Base-by-base conservation (phyloP, 495 filamentous ascomycete genomes). In the Penicillium antarcticum region DNA sequence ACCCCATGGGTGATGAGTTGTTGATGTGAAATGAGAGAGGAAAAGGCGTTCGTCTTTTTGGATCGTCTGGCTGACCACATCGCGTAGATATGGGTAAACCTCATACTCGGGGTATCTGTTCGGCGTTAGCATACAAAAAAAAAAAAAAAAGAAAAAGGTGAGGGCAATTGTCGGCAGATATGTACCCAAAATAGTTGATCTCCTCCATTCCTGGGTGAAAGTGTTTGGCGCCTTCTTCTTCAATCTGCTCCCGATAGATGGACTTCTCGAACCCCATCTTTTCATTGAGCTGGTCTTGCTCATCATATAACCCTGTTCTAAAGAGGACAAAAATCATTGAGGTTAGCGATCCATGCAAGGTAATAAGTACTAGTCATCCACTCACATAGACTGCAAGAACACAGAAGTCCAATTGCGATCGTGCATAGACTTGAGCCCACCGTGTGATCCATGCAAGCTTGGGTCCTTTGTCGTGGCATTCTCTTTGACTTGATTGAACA, bases 111-210 rank as follows among this genome's bases (percentile, higher is more conserved):
- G 42, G 26, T 54, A 60, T 5, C 59, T 62, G 34, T 1, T 8
- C 16, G 16, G 9, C 12, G 11, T 54, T 50, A 54, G 45, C 23
- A 31, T 31, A 3, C 5, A 2, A 10, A 19, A 38, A n/a, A 5
- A 11, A 29, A 57, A 16, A 24, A n/a, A n/a, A n/a, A n/a, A n/a
- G n/a, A n/a, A n/a, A n/a, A n/a, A n/a, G n/a, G n/a, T n/a, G n/a
- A n/a, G n/a, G n/a, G 9, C 17, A 17, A 3, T 33, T 13, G 16
- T 1, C 14, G 19, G 11, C 23, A 6, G 37, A 26, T 38, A 11
- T 53, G 19, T 43, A 73, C 48, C 71, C 72, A 54, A 74, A 75
- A 42, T 75, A 75, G 38, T 75, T 75, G 45, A 67, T 53, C 42
- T 69, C 61, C 21, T 55, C 49, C 52, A 61, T 63, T 18, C 54